Conservation (phyloP, 2,329 filamentous ascomycete species). For the Aspergillus niger region DNA sequence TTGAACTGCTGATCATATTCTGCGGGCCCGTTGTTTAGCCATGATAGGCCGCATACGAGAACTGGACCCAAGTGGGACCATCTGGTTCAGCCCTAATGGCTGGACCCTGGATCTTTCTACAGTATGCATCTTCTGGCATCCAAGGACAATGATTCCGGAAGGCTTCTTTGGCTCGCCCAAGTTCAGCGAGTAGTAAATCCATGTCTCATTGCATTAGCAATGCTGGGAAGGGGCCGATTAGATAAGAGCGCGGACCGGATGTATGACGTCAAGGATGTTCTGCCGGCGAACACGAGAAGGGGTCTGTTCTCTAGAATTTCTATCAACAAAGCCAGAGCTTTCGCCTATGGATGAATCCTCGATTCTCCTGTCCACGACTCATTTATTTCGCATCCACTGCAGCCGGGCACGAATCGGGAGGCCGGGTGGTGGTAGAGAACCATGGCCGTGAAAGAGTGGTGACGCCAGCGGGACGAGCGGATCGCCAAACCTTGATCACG, state of each 20-base stretch:
- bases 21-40: not conserved
- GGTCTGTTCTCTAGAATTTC: not conserved
- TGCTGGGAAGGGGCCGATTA: not conserved
- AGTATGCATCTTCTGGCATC: not conserved
- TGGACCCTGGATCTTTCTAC: not conserved
- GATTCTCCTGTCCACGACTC: not conserved
- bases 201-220: not conserved
- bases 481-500: not conserved
- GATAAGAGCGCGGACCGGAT: not conserved
- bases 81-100: not conserved
- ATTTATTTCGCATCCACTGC: not conserved
- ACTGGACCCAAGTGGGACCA: not conserved
- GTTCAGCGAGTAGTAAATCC: not conserved
- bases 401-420: conserved; percentile 1
- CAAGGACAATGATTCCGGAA: not conserved
- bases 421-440: not conserved
- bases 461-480: conserved; percentile 10
- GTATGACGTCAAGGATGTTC: not conserved
- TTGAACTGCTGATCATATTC: not conserved
- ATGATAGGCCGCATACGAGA: not conserved
- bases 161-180: no score
- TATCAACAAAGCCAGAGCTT: not conserved
- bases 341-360: not conserved
- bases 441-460: conserved; percentile 7
- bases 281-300: not conserved